These are phyloP conservation scores for Collybia sordida DNA, from an alignment of 768 basidiomycete genomes.

Conservation along the genomic window DNA sequence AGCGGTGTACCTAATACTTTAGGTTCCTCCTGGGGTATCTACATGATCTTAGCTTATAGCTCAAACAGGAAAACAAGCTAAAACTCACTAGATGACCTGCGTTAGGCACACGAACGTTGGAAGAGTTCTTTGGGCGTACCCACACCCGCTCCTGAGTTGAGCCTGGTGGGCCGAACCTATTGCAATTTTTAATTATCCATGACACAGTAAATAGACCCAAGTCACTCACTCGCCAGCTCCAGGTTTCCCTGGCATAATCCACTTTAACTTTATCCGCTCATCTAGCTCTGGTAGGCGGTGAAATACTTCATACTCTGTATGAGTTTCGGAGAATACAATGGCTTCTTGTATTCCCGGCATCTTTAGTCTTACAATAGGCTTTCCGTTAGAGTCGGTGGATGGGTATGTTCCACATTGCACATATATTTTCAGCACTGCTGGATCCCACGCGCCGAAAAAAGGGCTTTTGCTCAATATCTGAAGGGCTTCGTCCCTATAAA, in stretches of 20 bases:
- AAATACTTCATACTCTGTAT: constrained; percentile 40
- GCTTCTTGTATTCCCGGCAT: constrained; percentile 68
- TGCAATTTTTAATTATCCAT: background rate
- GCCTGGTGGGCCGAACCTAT: constrained; percentile 32
- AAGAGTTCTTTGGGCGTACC: constrained; percentile 40
- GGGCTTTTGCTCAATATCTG: constrained; percentile 45
- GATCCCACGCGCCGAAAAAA: constrained; percentile 76
- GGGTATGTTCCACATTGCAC: constrained; percentile 55
- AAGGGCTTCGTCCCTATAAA: constrained; percentile 58
- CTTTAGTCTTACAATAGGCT: constrained; percentile 55
- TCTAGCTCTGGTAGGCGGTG: constrained; percentile 45
- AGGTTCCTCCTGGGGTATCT: constrained; percentile 46
- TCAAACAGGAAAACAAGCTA: background rate
- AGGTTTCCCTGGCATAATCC: constrained; percentile 51
- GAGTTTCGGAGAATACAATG: constrained; percentile 51
- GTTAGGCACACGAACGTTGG: constrained; percentile 35
- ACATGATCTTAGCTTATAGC: background rate
- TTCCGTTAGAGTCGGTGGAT: constrained; percentile 23
- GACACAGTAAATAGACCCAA: background rate
- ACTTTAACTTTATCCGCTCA: constrained; percentile 48
- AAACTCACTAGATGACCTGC: constrained; percentile 46
- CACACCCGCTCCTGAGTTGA: constrained; percentile 38
- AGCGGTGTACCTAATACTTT: constrained; percentile 23
- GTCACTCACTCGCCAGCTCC: constrained; percentile 32
- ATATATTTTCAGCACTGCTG: constrained; percentile 57